Evolutionary conservation across 371 early-diverging fungal species (phyloP).

Genomic region (Mucor sp.): DNA sequence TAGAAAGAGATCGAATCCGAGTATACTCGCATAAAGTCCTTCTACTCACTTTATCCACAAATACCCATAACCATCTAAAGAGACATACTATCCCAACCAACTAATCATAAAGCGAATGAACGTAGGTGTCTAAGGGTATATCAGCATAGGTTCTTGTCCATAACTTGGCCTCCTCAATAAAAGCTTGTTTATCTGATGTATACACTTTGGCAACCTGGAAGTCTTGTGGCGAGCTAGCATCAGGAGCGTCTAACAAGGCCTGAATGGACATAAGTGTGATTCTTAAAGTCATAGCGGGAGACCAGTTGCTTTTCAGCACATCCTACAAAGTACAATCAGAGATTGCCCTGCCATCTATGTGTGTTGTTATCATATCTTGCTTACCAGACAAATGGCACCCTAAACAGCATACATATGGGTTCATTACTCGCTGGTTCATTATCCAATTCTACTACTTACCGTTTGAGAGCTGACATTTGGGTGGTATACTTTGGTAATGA

Average conservation of each 20-base stretch:
- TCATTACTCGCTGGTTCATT: too few relatives aligned
- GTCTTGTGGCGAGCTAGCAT: constrained; percentile 52
- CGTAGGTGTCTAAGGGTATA: background rate
- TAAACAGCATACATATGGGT: constrained; percentile 3
- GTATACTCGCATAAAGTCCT: background rate
- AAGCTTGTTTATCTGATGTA: constrained; percentile 1
- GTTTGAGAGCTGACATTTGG: constrained; percentile 61
- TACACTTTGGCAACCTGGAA: constrained; percentile 26
- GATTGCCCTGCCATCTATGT: background rate
- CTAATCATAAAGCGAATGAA: background rate
- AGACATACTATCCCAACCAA: background rate
- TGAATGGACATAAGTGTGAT: constrained; percentile 52
- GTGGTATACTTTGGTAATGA: constrained; percentile 54
- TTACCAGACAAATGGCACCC: constrained; percentile 56
- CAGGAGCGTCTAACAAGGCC: constrained; percentile 53
- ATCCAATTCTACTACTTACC: too few relatives aligned
- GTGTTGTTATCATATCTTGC: background rate
- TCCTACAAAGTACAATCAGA: constrained; percentile 3
- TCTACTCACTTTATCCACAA: background rate
- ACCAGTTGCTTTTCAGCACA: constrained; percentile 52
- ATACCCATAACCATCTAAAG: background rate
- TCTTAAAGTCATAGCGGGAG: constrained; percentile 49
- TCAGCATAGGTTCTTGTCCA: constrained; percentile 18
- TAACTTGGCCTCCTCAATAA: background rate
- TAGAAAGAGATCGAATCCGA: background rate